Base-by-base conservation (phyloP, 305 asterid genomes). In the Rubia tinctorum region DNA sequence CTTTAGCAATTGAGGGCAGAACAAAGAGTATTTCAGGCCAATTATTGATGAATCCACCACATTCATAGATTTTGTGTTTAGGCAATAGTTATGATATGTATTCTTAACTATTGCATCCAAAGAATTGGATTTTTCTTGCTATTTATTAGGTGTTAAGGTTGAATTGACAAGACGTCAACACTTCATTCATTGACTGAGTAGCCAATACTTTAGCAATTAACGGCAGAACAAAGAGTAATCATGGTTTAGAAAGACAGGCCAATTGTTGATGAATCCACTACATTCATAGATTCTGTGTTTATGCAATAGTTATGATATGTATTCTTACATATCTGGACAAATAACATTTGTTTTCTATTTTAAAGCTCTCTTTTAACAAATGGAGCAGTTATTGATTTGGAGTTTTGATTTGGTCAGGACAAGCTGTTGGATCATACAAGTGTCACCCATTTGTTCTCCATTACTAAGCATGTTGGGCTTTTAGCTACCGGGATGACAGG, bases 401-500 rank as follows among this genome's bases (percentile, higher is more conserved):
- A 67, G 49, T 66, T 71, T 71, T 71, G 17, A 30, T 78, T 75
- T 82, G 86, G 47, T 76, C 93, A 91, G 99, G 99, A 91, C 88
- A 91, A 94, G 79, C 89, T 94, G 71, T 82, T 94, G 88, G 99
- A 94, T 82, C 95, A 92, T 79, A 87, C 96, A 2, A 94, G 99
- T 72, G 91, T 94, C 30, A 84, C 96, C 55, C 97, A 90, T 80
- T 76, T 94, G 95, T 94, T 91, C 73, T 85, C 87, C 42, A 83
- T 91, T 73, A 91, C 97, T 14, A 89, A 90, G 88, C 85, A 79
- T 75, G 91, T 94, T 64, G 99, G 99, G 18, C 83, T 94, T 72
- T 82, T 94, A 84, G 97, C 97, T 66, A 94, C 97, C 76, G 99
- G 99, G 76, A 89, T 90, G 89, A 90, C 99, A 73, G 97, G 97